Base-by-base conservation (phyloP, 78 protist genomes). In the Dictyostelium intermedium region DNA sequence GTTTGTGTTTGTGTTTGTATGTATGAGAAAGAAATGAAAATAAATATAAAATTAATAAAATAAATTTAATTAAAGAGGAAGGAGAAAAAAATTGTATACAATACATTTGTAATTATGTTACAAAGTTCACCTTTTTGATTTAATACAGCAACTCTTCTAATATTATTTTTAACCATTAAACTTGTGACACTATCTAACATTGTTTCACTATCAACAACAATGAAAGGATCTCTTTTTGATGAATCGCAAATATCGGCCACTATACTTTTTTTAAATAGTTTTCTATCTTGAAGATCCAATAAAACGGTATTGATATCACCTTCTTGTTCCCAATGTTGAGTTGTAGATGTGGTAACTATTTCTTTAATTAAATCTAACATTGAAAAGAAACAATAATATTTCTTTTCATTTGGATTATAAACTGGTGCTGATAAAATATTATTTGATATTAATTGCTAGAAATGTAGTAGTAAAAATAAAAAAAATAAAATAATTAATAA, bases 361-460 rank as follows among this genome's bases (percentile, higher is more conserved):
- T 89, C 87, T 45, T 89, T 41, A 23, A 89, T 76, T 8, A 89
- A 10, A 80, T 89, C 93, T 10, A 80, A 41, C 93, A 89, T 89
- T 47, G 84, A 50, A 61, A 89, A 80, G 35, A 80, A 89, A 23
- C 81, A 80, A 23, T 35, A 72, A 89, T 41, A 89, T 34, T 53
- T 89, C 37, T 89, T 89, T 89, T 89, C 74, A 13, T 41, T 80
- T 69, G 82, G 80, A 79, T 89, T 79, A 47, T 89, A 89, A 23
- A 89, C 93, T 16, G 93, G 93, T 20, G 77, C 82, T 23, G 93
- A 56, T 69, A 89, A 89, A n/a, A 89, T 89, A 66, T 80, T 89
- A 80, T 89, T 78, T 79, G 82, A 84, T 23, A 89, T 89, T 47
- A 89, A 89, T 32, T 63, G 34, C 93, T 87, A 77, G 1, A 50